These are phyloP conservation scores for Anisodus tanguticus DNA, from an alignment of 257 asterid species.

Conservation along the genomic window DNA sequence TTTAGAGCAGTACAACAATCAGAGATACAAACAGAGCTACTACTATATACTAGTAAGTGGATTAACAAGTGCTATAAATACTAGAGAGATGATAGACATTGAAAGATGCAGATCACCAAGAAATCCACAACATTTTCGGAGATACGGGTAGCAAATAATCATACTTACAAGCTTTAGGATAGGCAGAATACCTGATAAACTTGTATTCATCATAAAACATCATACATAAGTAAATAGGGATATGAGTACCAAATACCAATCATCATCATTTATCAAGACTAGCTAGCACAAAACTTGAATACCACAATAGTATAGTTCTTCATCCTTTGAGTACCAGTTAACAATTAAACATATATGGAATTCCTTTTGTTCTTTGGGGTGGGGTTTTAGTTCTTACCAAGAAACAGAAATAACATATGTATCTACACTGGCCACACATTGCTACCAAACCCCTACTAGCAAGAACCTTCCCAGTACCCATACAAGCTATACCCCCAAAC, in stretches of 20 bases:
- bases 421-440: not conserved
- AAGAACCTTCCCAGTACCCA: constrained; percentile 6
- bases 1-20: not conserved
- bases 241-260: not conserved
- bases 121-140: not conserved
- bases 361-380: not conserved
- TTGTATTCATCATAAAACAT: constrained; percentile 3
- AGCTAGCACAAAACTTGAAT: not conserved
- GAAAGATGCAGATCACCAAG: not conserved
- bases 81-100: not conserved
- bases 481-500: not conserved
- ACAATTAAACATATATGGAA: not conserved
- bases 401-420: not conserved
- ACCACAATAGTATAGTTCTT: constrained; percentile 12
- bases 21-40: not conserved
- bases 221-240: not conserved
- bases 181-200: not conserved
- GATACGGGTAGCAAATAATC: not conserved
- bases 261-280: not conserved
- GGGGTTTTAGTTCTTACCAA: not conserved
- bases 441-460: not conserved
- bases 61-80: constrained; percentile 1
- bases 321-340: not conserved
- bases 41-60: not conserved
- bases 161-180: not conserved